Evolutionary conservation across 352 stramenopile species (phyloP), one percentile per base, ranked within the genome.

Genomic region (Phytophthora pini): DNA sequence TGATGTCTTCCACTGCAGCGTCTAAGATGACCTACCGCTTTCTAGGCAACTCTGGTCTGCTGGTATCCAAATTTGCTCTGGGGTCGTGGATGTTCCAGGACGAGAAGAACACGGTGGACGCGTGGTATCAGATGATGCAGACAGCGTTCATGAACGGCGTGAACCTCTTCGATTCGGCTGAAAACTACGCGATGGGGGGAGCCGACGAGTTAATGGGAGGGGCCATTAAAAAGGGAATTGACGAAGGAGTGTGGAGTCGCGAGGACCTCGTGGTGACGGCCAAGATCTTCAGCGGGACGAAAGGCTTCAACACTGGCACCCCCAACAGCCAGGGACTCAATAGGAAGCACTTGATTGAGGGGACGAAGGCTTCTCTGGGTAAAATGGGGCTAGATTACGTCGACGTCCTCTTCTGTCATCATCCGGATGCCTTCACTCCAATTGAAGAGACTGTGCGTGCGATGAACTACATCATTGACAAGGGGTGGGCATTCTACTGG

Each of bases 371-470:
- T 0, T 77, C 76, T n/a, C 51, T 90, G 12, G 55, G 72, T 54
- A 72, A 74, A 22, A 44, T 88, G 22, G 72, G 62, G 9, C 52
- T 76, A 5, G 72, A 81, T 2, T 81, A 84, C 47, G 77, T 90
- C 10, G 81, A 90, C 45, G 44, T 90, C 11, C 70, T 84, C 36
- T 90, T 84, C 54, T 82, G 74, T 55, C 79, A 89, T 45, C 79
- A 76, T 43, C 68, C 77, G 10, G 81, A 90, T 24, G 59, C 77
- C 2, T 56, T 31, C 38, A 87, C 72, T 20, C 36, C 36, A 2
- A 43, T 43, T 43, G 36, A 43, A 17, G 36, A 43, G 36, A 43
- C 36, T 43, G 70, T 90, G 12, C 68, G 82, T 7, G 76, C 74
- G 17, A 89, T 91, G 79, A 88, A 72, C 58, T 74, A 80, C 40